Conservation (phyloP, 306 rosid genomes). For the Abrus pulchellus region DNA sequence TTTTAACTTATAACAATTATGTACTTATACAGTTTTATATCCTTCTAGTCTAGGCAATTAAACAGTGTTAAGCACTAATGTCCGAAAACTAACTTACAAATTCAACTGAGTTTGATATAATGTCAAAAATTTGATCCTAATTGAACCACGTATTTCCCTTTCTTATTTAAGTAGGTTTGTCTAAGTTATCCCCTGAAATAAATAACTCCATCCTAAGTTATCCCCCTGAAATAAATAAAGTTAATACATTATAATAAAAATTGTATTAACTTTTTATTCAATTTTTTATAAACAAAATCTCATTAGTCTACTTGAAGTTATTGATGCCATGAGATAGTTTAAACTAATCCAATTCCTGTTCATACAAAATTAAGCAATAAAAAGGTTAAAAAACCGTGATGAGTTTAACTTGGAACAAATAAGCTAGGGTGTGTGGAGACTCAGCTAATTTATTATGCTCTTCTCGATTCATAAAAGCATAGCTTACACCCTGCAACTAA, state of each 20-base stretch:
- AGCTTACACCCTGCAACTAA: constrained; percentile 20
- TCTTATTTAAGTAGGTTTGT: no score
- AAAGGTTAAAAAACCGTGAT: neutral
- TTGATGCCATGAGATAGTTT: no score
- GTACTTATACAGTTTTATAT: neutral
- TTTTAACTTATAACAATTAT: neutral
- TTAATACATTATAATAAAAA: no score
- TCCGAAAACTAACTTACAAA: neutral
- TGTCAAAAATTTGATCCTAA: constrained; percentile 13
- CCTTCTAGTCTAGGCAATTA: constrained; percentile 20
- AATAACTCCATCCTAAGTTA: no score
- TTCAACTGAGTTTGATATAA: constrained; percentile 8
- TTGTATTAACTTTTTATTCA: no score
- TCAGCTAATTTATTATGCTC: neutral
- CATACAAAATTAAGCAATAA: neutral
- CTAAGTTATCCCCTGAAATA: no score
- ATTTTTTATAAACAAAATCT: no score
- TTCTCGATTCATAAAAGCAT: constrained; percentile 17
- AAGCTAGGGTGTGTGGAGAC: neutral
- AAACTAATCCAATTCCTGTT: neutral
- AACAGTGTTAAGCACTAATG: neutral
- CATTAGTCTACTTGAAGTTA: no score
- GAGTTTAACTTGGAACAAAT: neutral
- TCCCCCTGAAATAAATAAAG: no score
- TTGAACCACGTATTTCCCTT: neutral